Conservation (phyloP, 768 basidiomycete genomes). For the Hydnomerulius pinastri region DNA sequence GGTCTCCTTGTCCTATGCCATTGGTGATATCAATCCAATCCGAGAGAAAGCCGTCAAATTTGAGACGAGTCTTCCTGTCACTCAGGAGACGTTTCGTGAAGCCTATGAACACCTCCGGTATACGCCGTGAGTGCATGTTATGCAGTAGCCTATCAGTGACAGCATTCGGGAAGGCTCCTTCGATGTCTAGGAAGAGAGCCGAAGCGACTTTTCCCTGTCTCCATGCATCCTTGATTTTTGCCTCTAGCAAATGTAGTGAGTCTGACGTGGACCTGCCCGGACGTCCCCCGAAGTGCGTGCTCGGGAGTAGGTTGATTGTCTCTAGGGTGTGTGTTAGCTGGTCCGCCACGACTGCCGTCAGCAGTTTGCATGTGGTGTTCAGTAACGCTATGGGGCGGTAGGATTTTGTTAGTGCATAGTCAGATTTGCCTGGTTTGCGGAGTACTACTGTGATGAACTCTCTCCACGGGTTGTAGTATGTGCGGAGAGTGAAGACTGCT, state of each 20-base stretch:
- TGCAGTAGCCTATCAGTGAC: constrained; percentile 32
- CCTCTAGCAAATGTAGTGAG: constrained; percentile 33
- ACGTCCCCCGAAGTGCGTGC: constrained; percentile 39
- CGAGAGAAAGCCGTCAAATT: no score
- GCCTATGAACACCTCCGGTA: no score
- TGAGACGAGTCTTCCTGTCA: no score
- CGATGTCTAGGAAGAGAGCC: constrained; percentile 42
- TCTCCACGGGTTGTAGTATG: constrained; percentile 22
- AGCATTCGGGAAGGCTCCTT: constrained; percentile 45
- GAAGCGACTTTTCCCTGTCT: constrained; percentile 32
- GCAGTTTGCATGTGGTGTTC: constrained; percentile 33
- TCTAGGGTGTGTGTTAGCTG: constrained; percentile 30
- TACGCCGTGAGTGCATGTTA: constrained; percentile 33
- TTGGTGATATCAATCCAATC: background rate
- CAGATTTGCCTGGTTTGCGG: constrained; percentile 36
- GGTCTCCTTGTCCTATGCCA: no score
- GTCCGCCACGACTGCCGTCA: constrained; percentile 25
- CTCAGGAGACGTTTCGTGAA: no score
- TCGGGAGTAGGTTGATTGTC: constrained; percentile 33
- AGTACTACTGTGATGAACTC: constrained; percentile 32
- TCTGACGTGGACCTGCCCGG: constrained; percentile 41
- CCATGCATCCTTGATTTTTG: constrained; percentile 42
- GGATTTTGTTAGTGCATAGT: constrained; percentile 35
- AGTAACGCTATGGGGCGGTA: constrained; percentile 41
- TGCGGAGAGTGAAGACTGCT: constrained; percentile 10